Evolutionary conservation across 805 yeast genomes (phyloP), one percentile per base, ranked within the genome.

Genomic region (Sugiyamaella chiloensis): DNA sequence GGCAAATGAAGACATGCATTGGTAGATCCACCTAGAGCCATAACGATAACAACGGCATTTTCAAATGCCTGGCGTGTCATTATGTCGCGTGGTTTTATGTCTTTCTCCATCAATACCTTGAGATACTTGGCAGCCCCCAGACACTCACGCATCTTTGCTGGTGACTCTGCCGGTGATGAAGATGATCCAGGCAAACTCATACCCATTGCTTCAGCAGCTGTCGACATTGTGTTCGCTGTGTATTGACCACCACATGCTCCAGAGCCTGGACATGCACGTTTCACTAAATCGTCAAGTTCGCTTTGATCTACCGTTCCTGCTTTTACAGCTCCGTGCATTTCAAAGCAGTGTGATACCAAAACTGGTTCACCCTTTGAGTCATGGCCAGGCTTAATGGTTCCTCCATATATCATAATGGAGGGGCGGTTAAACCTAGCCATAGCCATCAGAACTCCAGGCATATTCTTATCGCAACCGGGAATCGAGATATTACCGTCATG

Each of bases 191-290:
- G 97, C 62, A 91, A 67, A 16, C 95, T 75, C 80, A 91, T 83
- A 66, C 98, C 98, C 73, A 91, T 68, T 39, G 88, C 96, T 71
- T 91, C 98, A 45, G 97, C 89, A 49, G 95, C 96, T 29, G 96
- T 86, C 5, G 96, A 96, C 96, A 91, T 88, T 43, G 97, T 89
- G 72, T 91, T 91, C 54, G 98, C 98, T 45, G 98, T 91, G 73
- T 91, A 91, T 96, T 91, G 91, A 73, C 98, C 98, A 75, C 98
- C 98, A 73, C 98, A 91, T 16, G 98, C 90, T 60, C 98, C 98
- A 8, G 97, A 83, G 56, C 98, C 98, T 21, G 98, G 98, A 69
- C 98, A 91, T 23, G 97, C 84, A 59, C 84, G 85, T 48, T 76
- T 68, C 24, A 90, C 88, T 53, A 90, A 84, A 62, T 91, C 97